Evolutionary conservation across 352 stramenopile genomes (phyloP).

Genomic region (Discostella stelligera): DNA sequence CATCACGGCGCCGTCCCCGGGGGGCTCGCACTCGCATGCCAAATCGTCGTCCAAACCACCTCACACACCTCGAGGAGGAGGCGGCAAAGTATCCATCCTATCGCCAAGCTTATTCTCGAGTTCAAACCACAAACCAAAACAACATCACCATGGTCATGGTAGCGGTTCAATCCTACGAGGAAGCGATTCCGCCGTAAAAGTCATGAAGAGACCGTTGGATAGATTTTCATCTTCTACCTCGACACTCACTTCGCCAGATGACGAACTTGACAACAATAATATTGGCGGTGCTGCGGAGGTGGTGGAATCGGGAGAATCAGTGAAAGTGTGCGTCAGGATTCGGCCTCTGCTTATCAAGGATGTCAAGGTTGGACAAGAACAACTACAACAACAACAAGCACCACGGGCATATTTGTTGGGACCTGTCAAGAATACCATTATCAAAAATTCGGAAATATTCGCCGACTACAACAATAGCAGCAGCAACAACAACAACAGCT

Average conservation of each 20-base stretch:
- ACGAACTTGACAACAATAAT: too few relatives aligned
- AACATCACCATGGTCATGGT: too few relatives aligned
- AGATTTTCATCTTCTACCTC: neutral
- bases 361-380: neutral
- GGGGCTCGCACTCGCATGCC: too few relatives aligned
- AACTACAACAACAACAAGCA: neutral
- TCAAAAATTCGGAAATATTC: slow-evolving; percentile 20
- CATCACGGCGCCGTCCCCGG: too few relatives aligned
- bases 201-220: slow-evolving; percentile 12
- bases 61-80: too few relatives aligned
- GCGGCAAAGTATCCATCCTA: too few relatives aligned
- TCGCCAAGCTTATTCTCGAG: too few relatives aligned
- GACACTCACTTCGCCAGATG: neutral
- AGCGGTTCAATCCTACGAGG: neutral
- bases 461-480: too few relatives aligned
- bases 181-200: slow-evolving; percentile 11
- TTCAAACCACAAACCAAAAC: too few relatives aligned
- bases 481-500: neutral
- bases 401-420: slow-evolving; percentile 19
- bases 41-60: too few relatives aligned
- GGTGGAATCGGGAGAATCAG: slow-evolving; percentile 19
- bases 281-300: too few relatives aligned
- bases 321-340: slow-evolving; percentile 45
- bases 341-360: slow-evolving; percentile 12
- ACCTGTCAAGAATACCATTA: slow-evolving; percentile 11